These are phyloP conservation scores for Dryas octopetala DNA, from an alignment of 306 rosid species.

Conservation along the genomic window DNA sequence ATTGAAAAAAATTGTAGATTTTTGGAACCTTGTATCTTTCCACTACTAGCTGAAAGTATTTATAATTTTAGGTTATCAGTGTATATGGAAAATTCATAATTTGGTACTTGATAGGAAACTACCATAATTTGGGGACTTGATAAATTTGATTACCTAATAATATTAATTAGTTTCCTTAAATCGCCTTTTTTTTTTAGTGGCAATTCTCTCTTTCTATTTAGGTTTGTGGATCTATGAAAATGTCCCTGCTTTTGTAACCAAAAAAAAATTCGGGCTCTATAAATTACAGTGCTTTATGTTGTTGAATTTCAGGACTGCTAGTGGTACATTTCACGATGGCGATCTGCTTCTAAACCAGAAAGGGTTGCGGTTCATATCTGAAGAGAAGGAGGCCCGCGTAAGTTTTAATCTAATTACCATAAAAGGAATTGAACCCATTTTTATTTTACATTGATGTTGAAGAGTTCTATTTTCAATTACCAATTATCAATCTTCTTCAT, in stretches of 20 bases:
- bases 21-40: background rate
- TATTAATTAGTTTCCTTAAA: slow-evolving; percentile 10
- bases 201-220: background rate
- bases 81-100: slow-evolving; percentile 11
- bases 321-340: slow-evolving; percentile 96
- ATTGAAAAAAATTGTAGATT: background rate
- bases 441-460: background rate
- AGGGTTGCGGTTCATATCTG: slow-evolving; percentile 81
- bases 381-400: slow-evolving; percentile 69
- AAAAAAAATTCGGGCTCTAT: too few relatives aligned
- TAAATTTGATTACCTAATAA: background rate
- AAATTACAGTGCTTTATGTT: background rate
- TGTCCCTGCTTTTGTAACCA: background rate
- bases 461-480: background rate
- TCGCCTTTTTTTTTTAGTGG: background rate
- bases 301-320: slow-evolving; percentile 46
- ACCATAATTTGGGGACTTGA: slow-evolving; percentile 2
- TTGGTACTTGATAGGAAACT: background rate
- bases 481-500: background rate
- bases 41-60: background rate
- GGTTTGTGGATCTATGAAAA: background rate
- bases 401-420: slow-evolving; percentile 17
- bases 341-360: slow-evolving; percentile 78
- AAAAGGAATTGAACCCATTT: background rate
- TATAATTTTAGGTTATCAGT: background rate